Base-by-base conservation (phyloP, 2,329 filamentous ascomycete genomes). In the Pseudocercospora pini-densiflorae region DNA sequence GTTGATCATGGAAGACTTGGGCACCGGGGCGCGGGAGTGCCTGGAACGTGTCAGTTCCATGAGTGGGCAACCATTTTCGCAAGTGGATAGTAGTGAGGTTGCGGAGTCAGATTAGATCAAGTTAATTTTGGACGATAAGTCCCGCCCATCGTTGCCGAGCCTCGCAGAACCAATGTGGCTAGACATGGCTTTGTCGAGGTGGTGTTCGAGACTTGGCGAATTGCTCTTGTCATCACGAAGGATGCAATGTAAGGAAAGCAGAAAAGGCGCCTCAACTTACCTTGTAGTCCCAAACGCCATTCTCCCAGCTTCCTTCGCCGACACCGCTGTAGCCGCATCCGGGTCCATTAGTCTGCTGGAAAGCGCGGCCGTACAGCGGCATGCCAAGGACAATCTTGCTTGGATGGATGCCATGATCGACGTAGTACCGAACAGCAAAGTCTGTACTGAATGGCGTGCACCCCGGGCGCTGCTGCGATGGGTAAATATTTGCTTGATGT, bases 281-380 rank as follows among this genome's bases (percentile, higher is more conserved):
- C 72, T 97, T 97, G 84, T 90, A 97, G 79, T 98, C 94, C 83
- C 91, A 92, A 0, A 97, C 88, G 36, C 93, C 93, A 7, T 86
- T 83, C 81, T 97, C 94, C 91, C 92, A 97, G 63, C 86, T 91
- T 0, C 93, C 94, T 62, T 89, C 84, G 1, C 93, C 94, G 8
- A 92, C 84, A 6, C 93, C 93, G 58, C 79, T 86, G 79, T 86
- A 97, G 0, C 87, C 80, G 33, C 83, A 78, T 0, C 94, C 94
- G 0, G 88, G 86, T 0, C 93, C 94, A 27, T 90, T 85, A 0
- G 94, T 97, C 70, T 88, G 87, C 72, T 89, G 85, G 77, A 97
- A 98, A 0, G 92, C 88, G 40, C 93, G 91, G 1, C 94, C 94
- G 77, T 97, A 98, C 12, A 98, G 82, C 1, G 94, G 94, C 91